Conservation (phyloP, 495 filamentous ascomycete species). For the Jackrogersella multiformis region DNA sequence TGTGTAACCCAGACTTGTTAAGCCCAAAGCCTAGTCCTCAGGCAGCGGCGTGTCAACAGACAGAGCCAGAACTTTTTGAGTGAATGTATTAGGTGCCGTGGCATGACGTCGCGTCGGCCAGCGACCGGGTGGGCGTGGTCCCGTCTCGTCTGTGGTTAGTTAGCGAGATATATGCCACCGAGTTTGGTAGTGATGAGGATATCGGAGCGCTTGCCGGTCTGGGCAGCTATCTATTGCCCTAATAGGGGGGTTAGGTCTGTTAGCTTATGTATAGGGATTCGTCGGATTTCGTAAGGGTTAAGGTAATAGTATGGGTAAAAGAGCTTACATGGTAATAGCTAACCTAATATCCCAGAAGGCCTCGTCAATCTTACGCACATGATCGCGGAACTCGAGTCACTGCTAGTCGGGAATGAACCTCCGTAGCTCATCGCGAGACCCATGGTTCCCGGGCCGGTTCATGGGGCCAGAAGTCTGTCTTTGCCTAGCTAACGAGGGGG, state of each 20-base stretch:
- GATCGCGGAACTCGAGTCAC: constrained; percentile 60
- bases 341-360: constrained; percentile 69
- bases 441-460: constrained; percentile 67
- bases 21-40: constrained; percentile 3
- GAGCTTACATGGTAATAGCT: constrained; percentile 56
- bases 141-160: constrained; percentile 44
- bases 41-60: constrained; percentile 29
- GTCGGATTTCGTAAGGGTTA: not conserved
- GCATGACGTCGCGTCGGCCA: constrained; percentile 18
- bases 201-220: constrained; percentile 60
- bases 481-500: constrained; percentile 60
- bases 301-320: not conserved
- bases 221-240: constrained; percentile 66
- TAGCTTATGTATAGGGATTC: not conserved
- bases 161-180: too few relatives aligned
- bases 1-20: not conserved
- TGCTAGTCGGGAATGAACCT: constrained; percentile 51
- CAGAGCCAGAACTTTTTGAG: constrained; percentile 7
- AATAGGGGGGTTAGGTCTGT: too few relatives aligned
- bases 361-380: constrained; percentile 61
- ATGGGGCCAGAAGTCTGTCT: constrained; percentile 64
- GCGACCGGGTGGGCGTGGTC: constrained; percentile 52
- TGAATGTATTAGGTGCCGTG: constrained; percentile 18
- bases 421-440: constrained; percentile 61
- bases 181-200: constrained; percentile 71